Base-by-base conservation (phyloP, 2,329 filamentous ascomycete genomes). In the Canariomyces notabilis region DNA sequence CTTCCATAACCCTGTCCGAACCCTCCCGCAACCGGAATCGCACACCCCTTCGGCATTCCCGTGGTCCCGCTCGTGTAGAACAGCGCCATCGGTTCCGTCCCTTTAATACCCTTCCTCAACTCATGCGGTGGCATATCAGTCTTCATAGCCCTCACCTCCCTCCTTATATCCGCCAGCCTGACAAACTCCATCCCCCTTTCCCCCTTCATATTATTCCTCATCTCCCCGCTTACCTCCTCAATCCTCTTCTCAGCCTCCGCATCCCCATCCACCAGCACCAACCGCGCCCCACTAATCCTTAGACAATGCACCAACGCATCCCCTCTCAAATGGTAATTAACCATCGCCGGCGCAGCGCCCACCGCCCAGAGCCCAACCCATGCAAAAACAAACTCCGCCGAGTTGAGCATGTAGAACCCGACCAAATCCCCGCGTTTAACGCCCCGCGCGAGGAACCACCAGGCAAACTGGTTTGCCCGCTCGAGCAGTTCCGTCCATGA, bases 61-160 rank as follows among this genome's bases (percentile, higher is more conserved):
- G 86, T 89, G 1, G 86, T 89, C 29, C 85, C 85, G 51, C 81
- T 83, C 1, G 86, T 90, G 61, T 88, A 89, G 55, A 89, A 80
- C 19, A 89, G 62, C 22, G 75, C 79, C 54, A 80, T 72, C 0
- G 85, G 79, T 53, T 73, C 80, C 12, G 67, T 64, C 0, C 69
- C 71, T 37, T 68, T 67, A 1, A 84, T 69, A 3, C 65, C 66
- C 4, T 68, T 67, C 35, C 83, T 73, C 46, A 80, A 71, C 22
- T 73, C 67, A 51, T 85, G 75, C 1, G 70, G 72, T 0, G 80
- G 78, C 40, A 76, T 67, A 35, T 71, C 68, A 0, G 73, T 68
- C 16, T 74, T 70, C 36, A 72, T 65, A 1, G 67, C 65, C 18
- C 68, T 64, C 37, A 72, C 40, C 56, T 67, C 62, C 66, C 52